phyloP scores from a whole-genome alignment of 495 filamentous ascomycete species.

The Hyaloscypha finlandica region DNA sequence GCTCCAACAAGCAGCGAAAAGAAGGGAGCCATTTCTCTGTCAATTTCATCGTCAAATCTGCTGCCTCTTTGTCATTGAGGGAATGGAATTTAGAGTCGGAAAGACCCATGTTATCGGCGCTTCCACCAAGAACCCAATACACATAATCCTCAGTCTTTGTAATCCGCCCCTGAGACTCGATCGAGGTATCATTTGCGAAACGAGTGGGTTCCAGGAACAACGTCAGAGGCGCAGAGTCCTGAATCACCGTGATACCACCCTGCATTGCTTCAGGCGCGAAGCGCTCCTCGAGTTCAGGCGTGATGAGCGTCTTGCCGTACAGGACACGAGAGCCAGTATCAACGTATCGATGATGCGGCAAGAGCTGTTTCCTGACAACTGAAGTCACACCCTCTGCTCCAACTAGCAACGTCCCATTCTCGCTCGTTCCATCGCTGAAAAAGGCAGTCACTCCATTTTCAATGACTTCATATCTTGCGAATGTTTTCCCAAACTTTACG shows the following conservation, averaged over 20 bases:
- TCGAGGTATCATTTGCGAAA: slow-evolving; percentile 5
- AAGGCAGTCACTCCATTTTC: slow-evolving; percentile 37
- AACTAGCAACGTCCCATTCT: slow-evolving; percentile 39
- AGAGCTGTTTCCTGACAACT: slow-evolving; percentile 35
- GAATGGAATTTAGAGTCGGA: slow-evolving; percentile 25
- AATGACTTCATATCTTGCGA: slow-evolving; percentile 41
- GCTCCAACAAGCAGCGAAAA: slow-evolving; percentile 39
- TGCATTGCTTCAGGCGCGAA: slow-evolving; percentile 34
- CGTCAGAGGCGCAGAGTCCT: slow-evolving; percentile 34
- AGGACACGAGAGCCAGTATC: slow-evolving; percentile 47
- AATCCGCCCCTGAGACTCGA: slow-evolving; percentile 10
- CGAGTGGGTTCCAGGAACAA: slow-evolving; percentile 34
- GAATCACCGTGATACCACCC: slow-evolving; percentile 27
- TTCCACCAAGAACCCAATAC: slow-evolving; percentile 39
- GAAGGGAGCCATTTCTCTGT: slow-evolving; percentile 32
- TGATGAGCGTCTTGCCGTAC: slow-evolving; percentile 45
- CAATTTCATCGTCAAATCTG: slow-evolving; percentile 29
- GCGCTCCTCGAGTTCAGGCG: slow-evolving; percentile 33
- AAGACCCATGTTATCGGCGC: slow-evolving; percentile 20
- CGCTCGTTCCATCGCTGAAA: slow-evolving; percentile 42
- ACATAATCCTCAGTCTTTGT: slow-evolving; percentile 39
- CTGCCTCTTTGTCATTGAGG: slow-evolving; percentile 29
- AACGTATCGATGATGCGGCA: slow-evolving; percentile 42
- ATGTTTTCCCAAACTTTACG: slow-evolving; percentile 45
- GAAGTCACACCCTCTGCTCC: slow-evolving; percentile 47